Conservation (phyloP, 257 asterid species). For the Solanum acaule region DNA sequence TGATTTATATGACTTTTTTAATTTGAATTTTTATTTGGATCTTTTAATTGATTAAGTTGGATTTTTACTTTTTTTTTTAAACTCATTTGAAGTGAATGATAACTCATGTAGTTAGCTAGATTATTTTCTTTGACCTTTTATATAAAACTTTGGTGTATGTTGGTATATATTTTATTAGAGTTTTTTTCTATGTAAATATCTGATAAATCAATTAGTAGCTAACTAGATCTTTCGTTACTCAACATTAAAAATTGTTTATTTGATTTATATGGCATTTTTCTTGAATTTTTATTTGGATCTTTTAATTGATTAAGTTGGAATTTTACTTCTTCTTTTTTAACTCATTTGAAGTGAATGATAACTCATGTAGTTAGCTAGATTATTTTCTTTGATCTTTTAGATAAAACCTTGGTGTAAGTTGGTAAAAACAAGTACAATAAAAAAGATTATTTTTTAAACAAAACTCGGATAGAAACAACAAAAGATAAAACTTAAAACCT, state of each 20-base stretch:
- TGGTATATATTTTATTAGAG: neutral
- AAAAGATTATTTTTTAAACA: neutral
- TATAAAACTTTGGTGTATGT: neutral
- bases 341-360: neutral
- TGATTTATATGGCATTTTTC: neutral
- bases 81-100: neutral
- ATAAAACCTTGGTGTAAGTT: neutral
- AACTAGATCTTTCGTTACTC: neutral
- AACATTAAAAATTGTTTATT: no score
- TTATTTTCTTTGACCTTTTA: neutral
- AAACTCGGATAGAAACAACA: neutral
- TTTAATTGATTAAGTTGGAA: neutral
- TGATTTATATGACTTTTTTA: no score
- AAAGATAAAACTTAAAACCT: neutral
- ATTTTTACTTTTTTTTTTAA: no score
- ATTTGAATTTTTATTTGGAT: neutral
- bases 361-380: neutral
- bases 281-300: neutral
- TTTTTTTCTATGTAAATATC: neutral
- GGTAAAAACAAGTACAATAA: neutral
- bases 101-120: neutral
- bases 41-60: neutral
- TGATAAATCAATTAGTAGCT: neutral
- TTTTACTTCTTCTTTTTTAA: neutral
- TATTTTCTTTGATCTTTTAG: neutral